These are phyloP conservation scores for Sclerotiophoma versabilis DNA, from an alignment of 2,329 filamentous ascomycete species.

Conservation along the genomic window DNA sequence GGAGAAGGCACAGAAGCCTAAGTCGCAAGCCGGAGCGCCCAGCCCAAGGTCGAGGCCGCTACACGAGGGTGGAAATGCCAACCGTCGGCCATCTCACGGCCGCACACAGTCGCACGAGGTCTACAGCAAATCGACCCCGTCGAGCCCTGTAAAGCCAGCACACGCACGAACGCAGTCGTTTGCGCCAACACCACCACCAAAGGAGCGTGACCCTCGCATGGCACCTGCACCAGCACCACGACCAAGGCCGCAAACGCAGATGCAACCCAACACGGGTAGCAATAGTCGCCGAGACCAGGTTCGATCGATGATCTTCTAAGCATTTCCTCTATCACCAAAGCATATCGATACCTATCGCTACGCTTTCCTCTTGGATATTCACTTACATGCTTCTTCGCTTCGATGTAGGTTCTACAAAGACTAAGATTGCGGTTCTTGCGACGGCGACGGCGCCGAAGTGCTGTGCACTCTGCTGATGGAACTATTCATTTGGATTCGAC, in stretches of 20 bases:
- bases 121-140: slow-evolving; percentile 34
- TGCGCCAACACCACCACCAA: slow-evolving; percentile 40
- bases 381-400: slow-evolving; percentile 39
- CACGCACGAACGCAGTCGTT: slow-evolving; percentile 45
- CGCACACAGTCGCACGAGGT: slow-evolving; percentile 45
- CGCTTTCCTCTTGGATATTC: slow-evolving; percentile 26
- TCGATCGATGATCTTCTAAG: slow-evolving; percentile 53
- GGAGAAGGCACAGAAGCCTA: slow-evolving; percentile 34
- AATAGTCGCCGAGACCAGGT: slow-evolving; percentile 48
- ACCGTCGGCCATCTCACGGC: slow-evolving; percentile 29
- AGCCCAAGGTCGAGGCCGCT: too few relatives aligned
- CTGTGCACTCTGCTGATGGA: slow-evolving; percentile 12
- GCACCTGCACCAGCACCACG: slow-evolving; percentile 38
- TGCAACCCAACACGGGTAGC: slow-evolving; percentile 24
- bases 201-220: slow-evolving; percentile 37
- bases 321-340: slow-evolving; percentile 26
- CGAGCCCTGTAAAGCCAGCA: slow-evolving; percentile 39
- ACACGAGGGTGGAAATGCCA: too few relatives aligned
- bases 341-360: slow-evolving; percentile 33
- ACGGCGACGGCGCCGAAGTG: slow-evolving; percentile 8
- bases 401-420: slow-evolving; percentile 32
- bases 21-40: slow-evolving; percentile 32
- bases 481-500: not conserved
- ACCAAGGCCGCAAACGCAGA: slow-evolving; percentile 39
- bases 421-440: slow-evolving; percentile 33